Evolutionary conservation across 179 eudicot genomes (phyloP), one percentile per base, ranked within the genome.

Genomic region (Beta macrorhiza): DNA sequence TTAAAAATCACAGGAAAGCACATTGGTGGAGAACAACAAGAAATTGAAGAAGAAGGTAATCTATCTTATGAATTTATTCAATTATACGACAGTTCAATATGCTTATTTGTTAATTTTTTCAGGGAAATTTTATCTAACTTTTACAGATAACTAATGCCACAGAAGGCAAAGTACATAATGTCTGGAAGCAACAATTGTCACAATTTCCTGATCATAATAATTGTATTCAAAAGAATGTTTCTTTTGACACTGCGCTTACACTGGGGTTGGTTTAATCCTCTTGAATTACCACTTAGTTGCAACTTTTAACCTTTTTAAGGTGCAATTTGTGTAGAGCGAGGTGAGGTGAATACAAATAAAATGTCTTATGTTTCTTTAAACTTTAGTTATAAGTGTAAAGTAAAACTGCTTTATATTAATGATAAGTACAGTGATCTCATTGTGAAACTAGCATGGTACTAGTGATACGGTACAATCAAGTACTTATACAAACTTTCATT

Each of bases 191-290:
- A 37, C 82, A 79, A 56, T 9, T 51, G 29, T 59, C 19, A 29
- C 59, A 5, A n/a, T 25, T 32, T 5, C 12, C 68, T 37, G 69
- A 76, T 45, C 83, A 79, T 51, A 75, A 2, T 22, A 55, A 37
- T 37, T 57, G 62, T 32, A 37, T 42, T 15, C 75, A 44, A 16
- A 78, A 15, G 12, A 73, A 68, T 78, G 84, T 68, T 47, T 51
- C 44, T 4, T 79, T 74, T 44, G 87, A 85, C 75, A 85, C 84
- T 42, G 69, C 80, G 15, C 84, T 85, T 25, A 85, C 53, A 57
- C 74, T 85, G 3, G 78, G 82, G 20, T 67, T 73, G 13, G 61
- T 73, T 57, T 72, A 25, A 49, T 75, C 14, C 42, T 53, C 74
- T 45, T 69, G 0, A 13, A 42, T 67, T 44, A 67, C 0, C 42